Base-by-base conservation (phyloP, 2,329 filamentous ascomycete species). In the Verticillium albo-atrum region DNA sequence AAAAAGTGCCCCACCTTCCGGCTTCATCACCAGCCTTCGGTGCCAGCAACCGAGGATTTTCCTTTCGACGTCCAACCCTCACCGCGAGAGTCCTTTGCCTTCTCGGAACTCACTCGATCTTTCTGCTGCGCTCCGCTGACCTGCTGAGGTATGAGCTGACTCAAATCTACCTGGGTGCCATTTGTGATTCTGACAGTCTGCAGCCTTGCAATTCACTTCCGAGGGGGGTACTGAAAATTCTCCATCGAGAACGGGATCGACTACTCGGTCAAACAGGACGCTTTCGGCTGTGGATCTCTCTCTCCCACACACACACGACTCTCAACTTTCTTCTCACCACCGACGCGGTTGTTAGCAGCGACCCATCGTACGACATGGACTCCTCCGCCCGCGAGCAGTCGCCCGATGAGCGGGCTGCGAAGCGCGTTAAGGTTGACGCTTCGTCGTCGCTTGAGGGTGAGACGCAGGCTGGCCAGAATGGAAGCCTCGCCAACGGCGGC, bases 371-470 rank as follows among this genome's bases (percentile, higher is more conserved):
- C 50, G 14, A 27, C 37, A 32, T 47, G 23, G 14, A 37, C 23
- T 17, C n/a, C 25, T 23, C 52, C 12, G 27, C 6, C 35, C 28
- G 25, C 28, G 57, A 64, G 20, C 58, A 58, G 50, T 51, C 61
- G 42, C 23, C 60, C 37, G 63, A 63, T 30, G 63, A 64, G 56
- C 64, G 63, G 50, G 62, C 64, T 50, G 61, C 64, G 51, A 66
- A 66, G 59, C 64, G 64, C 57, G 59, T 65, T 64, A 66, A 65
- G 61, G 55, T 62, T 54, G 60, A 62, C 59, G 62, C 51, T 56
- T 64, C 57, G 47, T 23, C 54, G 47, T 25, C 54, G 47, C 55
- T 28, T 17, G 56, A 34, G 23, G 27, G 17, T 27, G 50, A 27
- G 51, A 20, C 47, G 12, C 30, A 15, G 15, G 17, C 32, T 42